phyloP scores from a whole-genome alignment of 345 rosid species.

The Hibiscus tridactylites region DNA sequence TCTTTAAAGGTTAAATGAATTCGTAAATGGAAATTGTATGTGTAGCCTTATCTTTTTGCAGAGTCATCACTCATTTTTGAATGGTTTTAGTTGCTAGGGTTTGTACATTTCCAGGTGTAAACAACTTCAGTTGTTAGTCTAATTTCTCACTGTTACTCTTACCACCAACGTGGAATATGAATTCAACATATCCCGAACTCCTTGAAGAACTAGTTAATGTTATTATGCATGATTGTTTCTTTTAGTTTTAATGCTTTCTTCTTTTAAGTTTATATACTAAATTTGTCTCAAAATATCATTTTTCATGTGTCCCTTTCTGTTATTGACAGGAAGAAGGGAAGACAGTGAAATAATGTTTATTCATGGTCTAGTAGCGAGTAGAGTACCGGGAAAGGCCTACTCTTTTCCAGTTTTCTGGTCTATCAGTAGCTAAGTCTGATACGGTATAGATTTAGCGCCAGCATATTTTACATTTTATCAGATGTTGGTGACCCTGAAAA shows the following conservation, averaged over 20 bases:
- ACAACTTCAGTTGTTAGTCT: background rate
- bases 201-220: background rate
- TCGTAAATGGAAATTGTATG: background rate
- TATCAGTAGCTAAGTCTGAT: background rate
- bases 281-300: background rate
- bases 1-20: no score
- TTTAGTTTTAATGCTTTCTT: background rate
- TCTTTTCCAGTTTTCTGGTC: background rate
- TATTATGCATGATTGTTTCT: background rate
- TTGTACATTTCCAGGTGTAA: background rate
- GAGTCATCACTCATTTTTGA: background rate
- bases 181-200: background rate
- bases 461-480: background rate
- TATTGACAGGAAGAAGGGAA: background rate
- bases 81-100: background rate
- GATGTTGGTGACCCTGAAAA: background rate
- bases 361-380: background rate
- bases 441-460: background rate
- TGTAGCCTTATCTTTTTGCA: no score
- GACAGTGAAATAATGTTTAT: background rate
- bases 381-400: background rate
- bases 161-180: background rate
- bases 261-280: background rate
- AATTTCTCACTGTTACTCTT: background rate
- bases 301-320: background rate